phyloP scores from a whole-genome alignment of 2,329 filamentous ascomycete species.

The Penicillium sp. region DNA sequence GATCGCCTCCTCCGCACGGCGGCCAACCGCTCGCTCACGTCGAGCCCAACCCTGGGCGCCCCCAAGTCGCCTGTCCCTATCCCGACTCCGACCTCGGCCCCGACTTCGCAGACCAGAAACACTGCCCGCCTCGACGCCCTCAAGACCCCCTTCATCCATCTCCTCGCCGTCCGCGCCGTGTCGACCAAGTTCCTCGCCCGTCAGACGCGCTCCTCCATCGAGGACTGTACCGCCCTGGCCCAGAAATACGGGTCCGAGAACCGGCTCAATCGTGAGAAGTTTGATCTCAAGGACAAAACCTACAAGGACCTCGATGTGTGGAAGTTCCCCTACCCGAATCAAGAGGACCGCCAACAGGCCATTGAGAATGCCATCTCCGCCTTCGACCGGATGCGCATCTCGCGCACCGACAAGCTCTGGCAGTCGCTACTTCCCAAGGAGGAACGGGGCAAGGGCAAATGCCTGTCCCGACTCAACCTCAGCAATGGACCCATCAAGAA shows the following conservation, averaged over 20 bases:
- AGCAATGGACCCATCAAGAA: constrained; percentile 41
- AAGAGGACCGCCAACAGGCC: constrained; percentile 57
- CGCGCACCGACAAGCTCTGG: constrained; percentile 61
- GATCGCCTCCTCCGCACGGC: constrained; percentile 41
- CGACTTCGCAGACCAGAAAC: constrained; percentile 36
- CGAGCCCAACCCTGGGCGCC: constrained; percentile 42
- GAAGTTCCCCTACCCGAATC: constrained; percentile 57
- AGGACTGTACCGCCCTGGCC: constrained; percentile 49
- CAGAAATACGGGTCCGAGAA: constrained; percentile 54
- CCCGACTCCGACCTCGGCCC: constrained; percentile 45
- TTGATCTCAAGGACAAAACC: constrained; percentile 55
- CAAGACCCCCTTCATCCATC: constrained; percentile 47
- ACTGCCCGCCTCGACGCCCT: constrained; percentile 44
- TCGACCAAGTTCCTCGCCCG: constrained; percentile 48
- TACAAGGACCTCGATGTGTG: constrained; percentile 63
- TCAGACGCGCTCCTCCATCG: constrained; percentile 48
- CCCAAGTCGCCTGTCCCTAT: constrained; percentile 38
- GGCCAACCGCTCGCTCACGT: constrained; percentile 40
- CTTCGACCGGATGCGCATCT: constrained; percentile 60
- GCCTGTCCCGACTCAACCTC: constrained; percentile 58
- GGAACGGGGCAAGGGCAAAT: constrained; percentile 61
- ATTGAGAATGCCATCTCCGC: constrained; percentile 62
- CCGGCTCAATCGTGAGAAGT: constrained; percentile 49
- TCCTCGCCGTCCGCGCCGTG: constrained; percentile 54
- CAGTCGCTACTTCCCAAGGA: constrained; percentile 59